Conservation (phyloP, 2,329 filamentous ascomycete genomes). For the Claviceps maximensis region DNA sequence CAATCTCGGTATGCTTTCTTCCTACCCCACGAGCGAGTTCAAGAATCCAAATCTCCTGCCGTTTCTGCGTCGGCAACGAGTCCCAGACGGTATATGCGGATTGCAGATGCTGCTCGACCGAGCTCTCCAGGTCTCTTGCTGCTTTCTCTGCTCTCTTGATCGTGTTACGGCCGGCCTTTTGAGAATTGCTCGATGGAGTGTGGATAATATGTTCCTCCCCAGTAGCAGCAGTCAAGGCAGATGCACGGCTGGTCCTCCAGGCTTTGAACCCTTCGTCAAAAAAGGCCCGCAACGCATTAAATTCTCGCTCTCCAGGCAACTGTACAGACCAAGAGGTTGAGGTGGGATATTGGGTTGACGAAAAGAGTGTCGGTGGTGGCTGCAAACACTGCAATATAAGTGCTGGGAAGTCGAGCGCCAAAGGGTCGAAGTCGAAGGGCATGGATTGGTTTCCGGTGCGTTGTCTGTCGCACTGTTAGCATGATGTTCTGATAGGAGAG, state of each 20-base stretch:
- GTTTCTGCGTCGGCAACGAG: conserved; percentile 40
- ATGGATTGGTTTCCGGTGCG: conserved; percentile 41
- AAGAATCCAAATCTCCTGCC: conserved; percentile 46
- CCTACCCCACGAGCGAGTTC: conserved; percentile 49
- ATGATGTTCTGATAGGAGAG: too few species aligned
- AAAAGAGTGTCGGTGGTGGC: conserved; percentile 70
- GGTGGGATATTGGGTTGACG: conserved; percentile 65
- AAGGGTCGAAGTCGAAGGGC: conserved; percentile 71
- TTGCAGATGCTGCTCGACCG: conserved; percentile 62
- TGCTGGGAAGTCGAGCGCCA: conserved; percentile 73
- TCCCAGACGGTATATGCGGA: conserved; percentile 69
- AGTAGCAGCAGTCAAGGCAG: conserved; percentile 32
- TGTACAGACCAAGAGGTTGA: conserved; percentile 69
- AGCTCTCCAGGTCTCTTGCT: conserved; percentile 50
- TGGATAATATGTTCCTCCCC: conserved; percentile 44
- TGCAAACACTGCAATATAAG: conserved; percentile 72
- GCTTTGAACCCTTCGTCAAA: conserved; percentile 54
- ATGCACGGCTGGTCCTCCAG: conserved; percentile 44
- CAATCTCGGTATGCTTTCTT: conserved; percentile 40
- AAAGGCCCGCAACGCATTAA: conserved; percentile 53
- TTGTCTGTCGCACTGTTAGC: conserved; percentile 25
- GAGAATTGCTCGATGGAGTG: conserved; percentile 26
- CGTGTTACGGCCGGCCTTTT: conserved; percentile 31
- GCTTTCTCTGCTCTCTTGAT: conserved; percentile 35
- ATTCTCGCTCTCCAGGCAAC: conserved; percentile 61